phyloP scores from a whole-genome alignment of 306 rosid genomes.

The Castanea crenata region DNA sequence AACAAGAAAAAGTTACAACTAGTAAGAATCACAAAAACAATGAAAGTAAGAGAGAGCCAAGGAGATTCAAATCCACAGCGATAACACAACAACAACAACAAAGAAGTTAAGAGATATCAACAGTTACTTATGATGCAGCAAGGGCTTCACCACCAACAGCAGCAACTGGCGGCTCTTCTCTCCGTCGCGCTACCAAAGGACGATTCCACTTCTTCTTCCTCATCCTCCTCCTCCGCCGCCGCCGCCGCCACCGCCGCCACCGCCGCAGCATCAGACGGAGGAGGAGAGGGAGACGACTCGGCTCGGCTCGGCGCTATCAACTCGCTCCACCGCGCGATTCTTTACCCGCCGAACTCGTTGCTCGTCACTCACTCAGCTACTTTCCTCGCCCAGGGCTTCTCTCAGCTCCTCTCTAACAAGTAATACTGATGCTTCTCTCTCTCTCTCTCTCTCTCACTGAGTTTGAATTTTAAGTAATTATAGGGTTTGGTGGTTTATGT shows the following conservation, averaged over 20 bases:
- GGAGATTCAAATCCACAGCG: slow-evolving; percentile 24
- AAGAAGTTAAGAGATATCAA: not conserved
- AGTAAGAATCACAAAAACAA: too few relatives aligned
- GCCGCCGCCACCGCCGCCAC: not conserved
- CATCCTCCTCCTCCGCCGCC: slow-evolving; percentile 21
- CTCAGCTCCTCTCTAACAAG: slow-evolving; percentile 90
- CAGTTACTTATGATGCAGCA: slow-evolving; percentile 63
- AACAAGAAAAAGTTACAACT: not conserved
- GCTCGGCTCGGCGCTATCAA: slow-evolving; percentile 68
- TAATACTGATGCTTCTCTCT: slow-evolving; percentile 15
- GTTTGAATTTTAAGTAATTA: not conserved
- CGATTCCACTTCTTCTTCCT: slow-evolving; percentile 27
- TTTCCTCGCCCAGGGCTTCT: slow-evolving; percentile 78
- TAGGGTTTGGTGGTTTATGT: not conserved
- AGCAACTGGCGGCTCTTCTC: slow-evolving; percentile 82
- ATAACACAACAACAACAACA: not conserved
- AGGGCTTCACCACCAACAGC: slow-evolving; percentile 80
- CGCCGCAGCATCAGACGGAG: slow-evolving; percentile 15
- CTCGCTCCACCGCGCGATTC: slow-evolving; percentile 84
- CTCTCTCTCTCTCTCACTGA: not conserved
- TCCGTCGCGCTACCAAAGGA: slow-evolving; percentile 75
- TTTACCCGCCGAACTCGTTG: slow-evolving; percentile 78
- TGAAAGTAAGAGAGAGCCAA: not conserved
- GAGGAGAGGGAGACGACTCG: slow-evolving; percentile 46
- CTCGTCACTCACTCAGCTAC: slow-evolving; percentile 88